A percentile compares a stretch with the other conserved stretches of the same genome.
Evolutionary conservation across 345 rosid species (phyloP).

Genomic region (Gossypium mustelinum): DNA sequence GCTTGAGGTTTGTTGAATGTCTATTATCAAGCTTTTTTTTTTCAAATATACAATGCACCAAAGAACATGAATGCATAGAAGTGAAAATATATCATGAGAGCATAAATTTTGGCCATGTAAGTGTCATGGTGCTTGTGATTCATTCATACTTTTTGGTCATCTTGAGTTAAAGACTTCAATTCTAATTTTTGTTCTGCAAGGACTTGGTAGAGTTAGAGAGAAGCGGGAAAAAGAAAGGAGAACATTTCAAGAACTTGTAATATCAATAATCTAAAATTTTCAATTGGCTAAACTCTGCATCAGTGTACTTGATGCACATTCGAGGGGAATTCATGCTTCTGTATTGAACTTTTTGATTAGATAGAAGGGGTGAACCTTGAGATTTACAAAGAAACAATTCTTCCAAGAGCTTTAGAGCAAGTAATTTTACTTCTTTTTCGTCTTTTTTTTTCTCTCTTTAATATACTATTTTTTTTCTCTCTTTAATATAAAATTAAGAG

Average conservation of each 20-base stretch:
- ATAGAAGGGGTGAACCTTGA: conserved; percentile 86
- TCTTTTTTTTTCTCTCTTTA: conserved; percentile 4
- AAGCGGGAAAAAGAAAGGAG: conserved; percentile 87
- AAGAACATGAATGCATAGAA: conserved; percentile 70
- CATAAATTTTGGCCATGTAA: conserved; percentile 94
- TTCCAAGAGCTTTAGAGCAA: conserved; percentile 84
- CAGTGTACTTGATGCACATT: background rate
- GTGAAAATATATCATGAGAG: conserved; percentile 46
- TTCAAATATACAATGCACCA: conserved; percentile 51
- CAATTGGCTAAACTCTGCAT: conserved; percentile 14
- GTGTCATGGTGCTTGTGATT: conserved; percentile 81
- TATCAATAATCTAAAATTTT: conserved; percentile 29
- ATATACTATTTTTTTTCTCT: background rate
- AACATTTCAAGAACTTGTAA: conserved; percentile 88
- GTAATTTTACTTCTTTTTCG: conserved; percentile 27
- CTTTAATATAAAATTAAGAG: conserved; percentile 6
- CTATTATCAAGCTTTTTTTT: conserved; percentile 12
- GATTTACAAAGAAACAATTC: conserved; percentile 81
- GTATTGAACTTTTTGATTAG: conserved; percentile 28
- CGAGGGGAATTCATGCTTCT: conserved; percentile 7
- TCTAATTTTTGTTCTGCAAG: conserved; percentile 90
- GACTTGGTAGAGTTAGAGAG: conserved; percentile 69
- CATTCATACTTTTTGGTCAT: conserved; percentile 85
- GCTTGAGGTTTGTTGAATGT: conserved; percentile 65
- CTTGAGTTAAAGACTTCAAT: conserved; percentile 87